These are phyloP conservation scores for Diplosphaera chodatii DNA, from an alignment of 139 green algal species.

Conservation along the genomic window DNA sequence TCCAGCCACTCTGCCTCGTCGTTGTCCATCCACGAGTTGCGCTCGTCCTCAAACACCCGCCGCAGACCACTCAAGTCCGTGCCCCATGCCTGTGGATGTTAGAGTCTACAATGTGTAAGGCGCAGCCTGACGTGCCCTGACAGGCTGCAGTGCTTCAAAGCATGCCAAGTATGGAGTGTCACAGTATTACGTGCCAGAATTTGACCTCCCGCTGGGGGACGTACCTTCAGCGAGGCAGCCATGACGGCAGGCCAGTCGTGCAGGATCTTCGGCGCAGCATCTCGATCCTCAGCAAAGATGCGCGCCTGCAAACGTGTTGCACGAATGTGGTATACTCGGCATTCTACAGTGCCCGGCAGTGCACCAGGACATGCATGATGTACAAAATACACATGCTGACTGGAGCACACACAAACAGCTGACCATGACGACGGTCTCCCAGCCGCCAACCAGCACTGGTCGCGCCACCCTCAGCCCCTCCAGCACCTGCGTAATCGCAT, in stretches of 20 bases:
- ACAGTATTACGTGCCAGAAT: too few species aligned
- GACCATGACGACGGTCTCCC: slow-evolving; percentile 36
- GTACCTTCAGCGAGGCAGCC: slow-evolving; percentile 5
- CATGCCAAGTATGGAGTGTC: too few species aligned
- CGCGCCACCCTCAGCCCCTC: slow-evolving; percentile 22
- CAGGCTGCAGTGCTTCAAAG: too few species aligned
- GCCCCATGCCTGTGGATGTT: neutral
- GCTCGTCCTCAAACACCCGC: slow-evolving; percentile 17
- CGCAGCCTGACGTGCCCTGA: too few species aligned
- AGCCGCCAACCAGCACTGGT: slow-evolving; percentile 36
- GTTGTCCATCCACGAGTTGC: slow-evolving; percentile 3
- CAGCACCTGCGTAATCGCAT: too few species aligned
- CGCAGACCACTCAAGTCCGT: slow-evolving; percentile 2
- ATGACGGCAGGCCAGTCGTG: slow-evolving; percentile 29
- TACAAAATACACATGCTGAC: too few species aligned
- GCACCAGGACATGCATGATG: too few species aligned
- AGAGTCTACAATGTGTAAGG: too few species aligned
- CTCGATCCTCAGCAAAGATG: slow-evolving; percentile 22
- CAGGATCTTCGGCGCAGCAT: slow-evolving; percentile 17
- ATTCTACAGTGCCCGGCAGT: too few species aligned
- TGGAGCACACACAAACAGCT: too few species aligned
- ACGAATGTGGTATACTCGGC: too few species aligned
- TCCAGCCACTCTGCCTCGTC: neutral
- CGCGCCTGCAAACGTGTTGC: slow-evolving; percentile 26
- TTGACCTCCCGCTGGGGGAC: too few species aligned